Conservation (phyloP, 176 grass and related monocot species). For the Pontederia crassipes region DNA sequence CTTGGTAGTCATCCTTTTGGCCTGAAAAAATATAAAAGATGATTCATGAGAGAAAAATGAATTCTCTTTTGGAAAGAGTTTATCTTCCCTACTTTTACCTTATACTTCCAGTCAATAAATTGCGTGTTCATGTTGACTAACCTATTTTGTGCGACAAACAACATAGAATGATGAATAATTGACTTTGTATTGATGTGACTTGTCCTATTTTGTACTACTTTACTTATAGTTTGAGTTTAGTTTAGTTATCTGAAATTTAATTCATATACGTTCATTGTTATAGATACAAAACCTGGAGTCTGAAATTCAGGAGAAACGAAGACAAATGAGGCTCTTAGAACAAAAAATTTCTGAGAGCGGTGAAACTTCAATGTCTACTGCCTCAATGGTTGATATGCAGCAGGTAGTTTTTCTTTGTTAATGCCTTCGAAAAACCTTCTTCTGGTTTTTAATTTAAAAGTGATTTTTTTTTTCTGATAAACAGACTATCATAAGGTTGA, state of each 20-base stretch:
- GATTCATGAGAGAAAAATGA: too few species aligned
- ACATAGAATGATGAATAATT: too few species aligned
- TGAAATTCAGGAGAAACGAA: slow-evolving; percentile 79
- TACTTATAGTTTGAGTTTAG: background rate
- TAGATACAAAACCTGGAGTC: slow-evolving; percentile 79
- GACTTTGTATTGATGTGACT: too few species aligned
- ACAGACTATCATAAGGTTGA: slow-evolving; percentile 67
- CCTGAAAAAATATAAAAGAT: too few species aligned
- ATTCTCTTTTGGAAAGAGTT: too few species aligned
- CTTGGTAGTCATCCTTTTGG: too few species aligned
- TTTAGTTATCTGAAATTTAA: background rate
- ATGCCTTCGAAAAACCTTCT: too few species aligned
- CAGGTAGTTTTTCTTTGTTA: slow-evolving; percentile 39
- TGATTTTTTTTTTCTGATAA: slow-evolving; percentile 16
- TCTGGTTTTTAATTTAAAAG: slow-evolving; percentile 8
- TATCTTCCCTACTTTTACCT: too few species aligned
- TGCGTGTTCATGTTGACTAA: too few species aligned
- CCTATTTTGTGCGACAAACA: too few species aligned
- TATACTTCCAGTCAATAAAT: too few species aligned
- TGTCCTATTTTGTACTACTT: background rate
- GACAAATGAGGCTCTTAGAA: slow-evolving; percentile 76
- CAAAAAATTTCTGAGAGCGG: slow-evolving; percentile 81
- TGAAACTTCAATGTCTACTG: slow-evolving; percentile 72
- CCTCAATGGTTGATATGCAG: slow-evolving; percentile 94
- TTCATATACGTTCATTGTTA: slow-evolving; percentile 13